Evolutionary conservation across 768 basidiomycete genomes (phyloP).

Genomic region (Tylopilus sp.): DNA sequence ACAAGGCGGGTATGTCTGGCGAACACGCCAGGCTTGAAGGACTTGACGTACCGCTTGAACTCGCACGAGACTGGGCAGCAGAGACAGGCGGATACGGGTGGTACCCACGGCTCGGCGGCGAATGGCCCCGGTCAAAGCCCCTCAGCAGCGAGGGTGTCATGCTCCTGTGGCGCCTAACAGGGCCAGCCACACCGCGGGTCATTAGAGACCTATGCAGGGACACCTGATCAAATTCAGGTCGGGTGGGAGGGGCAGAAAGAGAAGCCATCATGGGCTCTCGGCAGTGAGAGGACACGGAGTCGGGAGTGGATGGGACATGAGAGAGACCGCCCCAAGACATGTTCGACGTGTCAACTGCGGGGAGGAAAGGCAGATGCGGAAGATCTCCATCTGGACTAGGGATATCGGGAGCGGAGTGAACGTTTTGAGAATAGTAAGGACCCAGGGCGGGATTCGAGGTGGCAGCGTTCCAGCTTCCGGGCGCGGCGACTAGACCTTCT

Average conservation of each 20-base stretch:
- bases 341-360: conserved; percentile 21
- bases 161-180: conserved; percentile 67
- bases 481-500: conserved; percentile 47
- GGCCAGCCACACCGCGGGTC: conserved; percentile 44
- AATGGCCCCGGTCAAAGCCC: conserved; percentile 47
- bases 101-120: conserved; percentile 47
- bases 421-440: conserved; percentile 24
- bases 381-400: conserved; percentile 19
- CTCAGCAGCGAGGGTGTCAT: conserved; percentile 68
- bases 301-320: conserved; percentile 12
- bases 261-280: conserved; percentile 43
- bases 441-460: conserved; percentile 15
- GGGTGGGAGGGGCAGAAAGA: conserved; percentile 64
- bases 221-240: conserved; percentile 58
- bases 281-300: conserved; percentile 31
- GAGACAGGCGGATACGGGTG: conserved; percentile 49
- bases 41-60: conserved; percentile 29
- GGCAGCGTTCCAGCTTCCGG: conserved; percentile 13
- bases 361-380: conserved; percentile 20
- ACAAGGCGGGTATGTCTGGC: conserved; percentile 25
- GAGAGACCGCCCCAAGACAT: conserved; percentile 24
- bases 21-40: conserved; percentile 28
- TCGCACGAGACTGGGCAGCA: conserved; percentile 25
- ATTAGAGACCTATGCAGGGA: conserved; percentile 24
- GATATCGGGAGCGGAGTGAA: conserved; percentile 14